phyloP scores from a whole-genome alignment of 2,329 filamentous ascomycete genomes.

The Cordyceps cateniannulata region DNA sequence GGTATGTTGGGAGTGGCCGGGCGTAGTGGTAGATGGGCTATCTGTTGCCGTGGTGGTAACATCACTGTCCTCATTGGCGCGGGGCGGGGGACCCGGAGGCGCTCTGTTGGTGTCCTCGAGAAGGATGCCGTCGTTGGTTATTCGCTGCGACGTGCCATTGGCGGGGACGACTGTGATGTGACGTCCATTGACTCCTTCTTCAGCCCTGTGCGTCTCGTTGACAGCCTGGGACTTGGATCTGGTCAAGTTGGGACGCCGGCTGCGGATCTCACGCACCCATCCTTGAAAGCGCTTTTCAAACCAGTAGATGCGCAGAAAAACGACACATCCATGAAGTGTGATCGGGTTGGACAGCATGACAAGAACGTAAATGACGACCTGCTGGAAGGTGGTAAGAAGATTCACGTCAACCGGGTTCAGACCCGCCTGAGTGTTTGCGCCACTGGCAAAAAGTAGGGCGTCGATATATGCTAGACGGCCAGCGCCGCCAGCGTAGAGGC shows the following conservation, averaged over 20 bases:
- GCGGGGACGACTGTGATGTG: conserved; percentile 60
- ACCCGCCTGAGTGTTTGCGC: conserved; percentile 84
- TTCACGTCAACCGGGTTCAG: conserved; percentile 76
- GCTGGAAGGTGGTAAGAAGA: conserved; percentile 61
- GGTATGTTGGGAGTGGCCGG: not conserved
- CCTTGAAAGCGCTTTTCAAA: conserved; percentile 94
- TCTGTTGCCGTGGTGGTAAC: not conserved
- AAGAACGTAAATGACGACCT: conserved; percentile 65
- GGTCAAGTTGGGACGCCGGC: conserved; percentile 56
- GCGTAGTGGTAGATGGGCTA: not conserved
- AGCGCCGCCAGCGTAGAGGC: conserved; percentile 58
- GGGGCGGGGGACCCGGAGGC: conserved; percentile 19
- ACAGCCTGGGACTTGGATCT: conserved; percentile 49
- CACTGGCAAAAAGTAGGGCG: conserved; percentile 80
- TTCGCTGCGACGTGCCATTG: conserved; percentile 45
- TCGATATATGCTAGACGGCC: conserved; percentile 71
- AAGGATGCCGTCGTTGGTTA: conserved; percentile 56
- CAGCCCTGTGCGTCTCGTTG: conserved; percentile 40
- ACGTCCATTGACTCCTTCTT: conserved; percentile 59
- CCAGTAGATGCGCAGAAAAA: conserved; percentile 92
- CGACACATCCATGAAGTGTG: conserved; percentile 75
- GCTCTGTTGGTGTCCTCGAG: conserved; percentile 30
- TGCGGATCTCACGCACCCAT: conserved; percentile 67
- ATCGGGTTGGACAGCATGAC: conserved; percentile 76
- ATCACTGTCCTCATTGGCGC: conserved; percentile 28